These are phyloP conservation scores for Trichophyton mentagrophytes DNA, from an alignment of 2,329 filamentous ascomycete species.

Conservation along the genomic window DNA sequence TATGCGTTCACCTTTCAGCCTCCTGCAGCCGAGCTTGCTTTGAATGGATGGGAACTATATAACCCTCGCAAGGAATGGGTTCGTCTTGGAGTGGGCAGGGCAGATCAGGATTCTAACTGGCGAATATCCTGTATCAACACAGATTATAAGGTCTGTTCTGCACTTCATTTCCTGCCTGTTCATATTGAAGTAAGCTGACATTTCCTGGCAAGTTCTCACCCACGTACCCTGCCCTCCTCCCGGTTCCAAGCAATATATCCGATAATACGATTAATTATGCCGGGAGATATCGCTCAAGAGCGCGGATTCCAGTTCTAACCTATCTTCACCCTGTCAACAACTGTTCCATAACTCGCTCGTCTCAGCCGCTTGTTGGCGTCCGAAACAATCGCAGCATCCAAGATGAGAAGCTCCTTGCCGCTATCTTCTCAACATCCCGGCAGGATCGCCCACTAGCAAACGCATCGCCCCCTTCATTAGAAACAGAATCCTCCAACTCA, in stretches of 20 bases:
- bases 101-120: slow-evolving; percentile 70
- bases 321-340: slow-evolving; percentile 97
- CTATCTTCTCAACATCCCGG: slow-evolving; percentile 73
- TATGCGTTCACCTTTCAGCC: slow-evolving; percentile 82
- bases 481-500: slow-evolving; percentile 31
- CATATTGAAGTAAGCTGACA: slow-evolving; percentile 15
- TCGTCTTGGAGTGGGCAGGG: slow-evolving; percentile 73
- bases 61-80: slow-evolving; percentile 74
- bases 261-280: slow-evolving; percentile 95
- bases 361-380: slow-evolving; percentile 79
- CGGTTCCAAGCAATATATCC: slow-evolving; percentile 81
- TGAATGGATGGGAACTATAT: slow-evolving; percentile 75
- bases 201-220: slow-evolving; percentile 54
- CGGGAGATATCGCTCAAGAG: slow-evolving; percentile 72
- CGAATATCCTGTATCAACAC: slow-evolving; percentile 79
- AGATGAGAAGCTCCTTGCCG: slow-evolving; percentile 83
- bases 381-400: slow-evolving; percentile 83
- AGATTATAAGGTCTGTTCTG: slow-evolving; percentile 53
- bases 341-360: slow-evolving; percentile 89
- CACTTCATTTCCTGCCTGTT: neutral
- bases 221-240: slow-evolving; percentile 76
- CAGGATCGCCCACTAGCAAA: slow-evolving; percentile 31
- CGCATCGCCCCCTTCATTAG: slow-evolving; percentile 27
- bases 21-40: slow-evolving; percentile 55
- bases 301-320: slow-evolving; percentile 75